Conservation (phyloP, 805 yeast genomes). For the Barnettozyma californica region DNA sequence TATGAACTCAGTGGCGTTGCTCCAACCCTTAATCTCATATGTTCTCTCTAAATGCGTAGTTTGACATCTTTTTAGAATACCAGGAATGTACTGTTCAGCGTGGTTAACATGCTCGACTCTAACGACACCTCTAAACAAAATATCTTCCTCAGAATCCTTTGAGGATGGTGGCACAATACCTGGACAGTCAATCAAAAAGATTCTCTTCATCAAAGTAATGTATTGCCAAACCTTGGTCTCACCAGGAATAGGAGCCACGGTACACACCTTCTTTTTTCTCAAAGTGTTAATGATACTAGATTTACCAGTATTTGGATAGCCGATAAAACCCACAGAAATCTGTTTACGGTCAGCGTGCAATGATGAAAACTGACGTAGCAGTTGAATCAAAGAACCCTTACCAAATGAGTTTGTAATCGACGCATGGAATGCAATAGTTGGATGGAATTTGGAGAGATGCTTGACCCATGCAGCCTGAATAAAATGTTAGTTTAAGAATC, state of each 20-base stretch:
- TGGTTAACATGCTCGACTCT: constrained; percentile 96
- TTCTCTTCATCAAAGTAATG: constrained; percentile 93
- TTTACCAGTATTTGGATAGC: constrained; percentile 98
- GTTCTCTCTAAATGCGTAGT: constrained; percentile 90
- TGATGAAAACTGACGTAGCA: constrained; percentile 86
- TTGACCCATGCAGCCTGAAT: constrained; percentile 97
- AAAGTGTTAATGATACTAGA: constrained; percentile 92
- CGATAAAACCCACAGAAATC: constrained; percentile 94
- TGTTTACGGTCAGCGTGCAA: constrained; percentile 91
- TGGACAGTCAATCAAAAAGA: constrained; percentile 95
- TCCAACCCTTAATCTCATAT: constrained; percentile 92
- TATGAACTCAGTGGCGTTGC: constrained; percentile 67
- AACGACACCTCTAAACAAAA: constrained; percentile 92
- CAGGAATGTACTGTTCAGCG: constrained; percentile 94
- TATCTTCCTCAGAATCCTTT: constrained; percentile 87
- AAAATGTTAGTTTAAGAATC: constrained; percentile 17
- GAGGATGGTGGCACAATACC: constrained; percentile 97
- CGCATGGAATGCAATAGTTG: constrained; percentile 97
- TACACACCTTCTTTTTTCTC: constrained; percentile 92
- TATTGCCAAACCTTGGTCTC: constrained; percentile 99
- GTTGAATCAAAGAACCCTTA: constrained; percentile 91
- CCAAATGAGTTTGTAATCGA: constrained; percentile 97
- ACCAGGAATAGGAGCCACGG: constrained; percentile 97
- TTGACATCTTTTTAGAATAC: constrained; percentile 78
- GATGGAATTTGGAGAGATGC: constrained; percentile 81